phyloP scores from a whole-genome alignment of 2,329 filamentous ascomycete species.

The Xylariaceae sp. region DNA sequence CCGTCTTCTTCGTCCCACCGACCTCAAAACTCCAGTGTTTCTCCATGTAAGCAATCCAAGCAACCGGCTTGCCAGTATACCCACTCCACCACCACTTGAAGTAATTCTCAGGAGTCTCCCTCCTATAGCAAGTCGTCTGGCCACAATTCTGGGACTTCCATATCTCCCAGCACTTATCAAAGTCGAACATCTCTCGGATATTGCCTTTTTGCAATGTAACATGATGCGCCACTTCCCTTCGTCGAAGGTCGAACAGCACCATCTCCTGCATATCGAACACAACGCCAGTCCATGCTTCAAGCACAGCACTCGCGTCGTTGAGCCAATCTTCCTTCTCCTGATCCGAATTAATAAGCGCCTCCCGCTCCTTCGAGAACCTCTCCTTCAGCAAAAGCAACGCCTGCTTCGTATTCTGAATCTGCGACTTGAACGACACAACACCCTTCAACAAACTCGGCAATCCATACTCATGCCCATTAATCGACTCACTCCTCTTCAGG shows the following conservation, averaged over 20 bases:
- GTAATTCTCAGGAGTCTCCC: not conserved
- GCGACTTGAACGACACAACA: too few species aligned
- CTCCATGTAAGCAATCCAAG: slow-evolving; percentile 15
- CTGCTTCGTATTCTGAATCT: too few species aligned
- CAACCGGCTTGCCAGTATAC: slow-evolving; percentile 4
- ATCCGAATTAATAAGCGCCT: not conserved
- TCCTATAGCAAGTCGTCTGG: slow-evolving; percentile 19
- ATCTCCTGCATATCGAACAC: slow-evolving; percentile 13
- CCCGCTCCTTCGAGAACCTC: not conserved
- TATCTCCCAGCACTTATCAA: slow-evolving; percentile 11
- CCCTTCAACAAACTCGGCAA: too few species aligned
- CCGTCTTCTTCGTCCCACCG: not conserved
- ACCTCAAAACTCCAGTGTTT: slow-evolving; percentile 1
- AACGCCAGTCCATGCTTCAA: slow-evolving; percentile 10
- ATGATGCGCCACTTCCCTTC: not conserved
- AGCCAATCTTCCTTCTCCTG: slow-evolving; percentile 8
- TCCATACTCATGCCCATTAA: too few species aligned
- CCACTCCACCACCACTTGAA: not conserved
- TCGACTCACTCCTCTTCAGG: too few species aligned
- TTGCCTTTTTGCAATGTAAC: not conserved
- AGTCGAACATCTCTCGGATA: not conserved
- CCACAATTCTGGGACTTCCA: slow-evolving; percentile 25
- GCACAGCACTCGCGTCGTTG: slow-evolving; percentile 4
- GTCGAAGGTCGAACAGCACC: not conserved
- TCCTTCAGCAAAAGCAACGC: not conserved